phyloP scores from a whole-genome alignment of 768 basidiomycete genomes.

The Aureoboletus auriporus region DNA sequence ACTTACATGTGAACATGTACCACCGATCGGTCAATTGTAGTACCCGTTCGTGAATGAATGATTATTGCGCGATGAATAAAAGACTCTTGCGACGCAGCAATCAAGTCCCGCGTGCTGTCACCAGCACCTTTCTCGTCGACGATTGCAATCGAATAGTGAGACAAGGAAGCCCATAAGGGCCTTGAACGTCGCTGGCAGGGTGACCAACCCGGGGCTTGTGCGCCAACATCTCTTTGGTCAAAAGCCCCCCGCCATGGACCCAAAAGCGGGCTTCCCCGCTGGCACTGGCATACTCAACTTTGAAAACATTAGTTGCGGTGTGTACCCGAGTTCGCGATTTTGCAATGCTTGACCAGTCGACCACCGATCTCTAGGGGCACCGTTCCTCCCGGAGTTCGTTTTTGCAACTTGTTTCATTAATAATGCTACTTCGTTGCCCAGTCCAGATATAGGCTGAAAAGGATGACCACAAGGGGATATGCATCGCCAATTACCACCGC shows the following conservation, averaged over 20 bases:
- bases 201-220: slow-evolving; percentile 77
- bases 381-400: slow-evolving; percentile 65
- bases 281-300: slow-evolving; percentile 74
- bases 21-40: no score
- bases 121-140: slow-evolving; percentile 69
- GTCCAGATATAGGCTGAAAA: no score
- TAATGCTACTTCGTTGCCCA: no score
- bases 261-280: slow-evolving; percentile 51
- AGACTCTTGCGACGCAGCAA: background rate
- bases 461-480: slow-evolving; percentile 46
- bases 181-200: slow-evolving; percentile 43
- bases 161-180: no score
- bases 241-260: slow-evolving; percentile 40
- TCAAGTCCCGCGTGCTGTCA: slow-evolving; percentile 21
- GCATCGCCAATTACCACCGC: slow-evolving; percentile 41
- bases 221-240: slow-evolving; percentile 55
- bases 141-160: slow-evolving; percentile 77
- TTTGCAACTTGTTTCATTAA: background rate
- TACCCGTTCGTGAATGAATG: no score
- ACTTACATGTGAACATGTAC: no score
- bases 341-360: background rate
- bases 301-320: slow-evolving; percentile 69
- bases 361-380: slow-evolving; percentile 50
- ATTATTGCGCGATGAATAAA: no score
- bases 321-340: no score